A percentile compares a stretch with the other conserved stretches of the same genome.
Conservation (phyloP, 83 land plant genomes). For the Isoetes engelmannii region DNA sequence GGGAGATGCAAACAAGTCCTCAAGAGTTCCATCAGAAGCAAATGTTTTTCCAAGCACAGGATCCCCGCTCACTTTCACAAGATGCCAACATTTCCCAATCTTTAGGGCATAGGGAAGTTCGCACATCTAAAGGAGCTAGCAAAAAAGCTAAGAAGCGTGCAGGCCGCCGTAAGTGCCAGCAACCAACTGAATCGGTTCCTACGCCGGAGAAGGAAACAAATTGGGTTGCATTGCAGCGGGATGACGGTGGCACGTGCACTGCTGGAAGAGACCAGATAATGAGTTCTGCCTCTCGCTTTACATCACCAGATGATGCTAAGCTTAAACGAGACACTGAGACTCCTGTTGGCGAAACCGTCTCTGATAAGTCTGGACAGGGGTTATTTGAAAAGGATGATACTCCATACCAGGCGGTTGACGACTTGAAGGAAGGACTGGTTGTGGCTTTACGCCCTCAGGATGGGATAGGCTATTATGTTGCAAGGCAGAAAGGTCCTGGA, state of each 20-base stretch:
- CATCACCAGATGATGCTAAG: constrained; percentile 80
- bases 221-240: constrained; percentile 49
- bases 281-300: constrained; percentile 78
- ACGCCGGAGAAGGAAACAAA: constrained; percentile 47
- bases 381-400: constrained; percentile 1
- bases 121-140: constrained; percentile 48
- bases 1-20: constrained; percentile 29
- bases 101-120: constrained; percentile 37
- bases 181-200: constrained; percentile 39
- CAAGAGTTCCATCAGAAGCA: constrained; percentile 54
- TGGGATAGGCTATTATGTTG: constrained; percentile 64
- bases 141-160: constrained; percentile 84
- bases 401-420: constrained; percentile 35
- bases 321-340: constrained; percentile 33
- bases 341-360: constrained; percentile 32
- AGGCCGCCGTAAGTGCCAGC: constrained; percentile 61
- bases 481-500: constrained; percentile 79
- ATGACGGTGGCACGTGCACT: constrained; percentile 54
- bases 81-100: constrained; percentile 42
- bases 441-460: constrained; percentile 68
- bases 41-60: constrained; percentile 30
- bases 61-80: constrained; percentile 42
- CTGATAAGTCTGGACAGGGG: constrained; percentile 31
- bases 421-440: constrained; percentile 74
- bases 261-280: constrained; percentile 61